These are phyloP conservation scores for Sclerotinia sclerotiorum DNA, from an alignment of 2,329 filamentous ascomycete species.

Conservation along the genomic window DNA sequence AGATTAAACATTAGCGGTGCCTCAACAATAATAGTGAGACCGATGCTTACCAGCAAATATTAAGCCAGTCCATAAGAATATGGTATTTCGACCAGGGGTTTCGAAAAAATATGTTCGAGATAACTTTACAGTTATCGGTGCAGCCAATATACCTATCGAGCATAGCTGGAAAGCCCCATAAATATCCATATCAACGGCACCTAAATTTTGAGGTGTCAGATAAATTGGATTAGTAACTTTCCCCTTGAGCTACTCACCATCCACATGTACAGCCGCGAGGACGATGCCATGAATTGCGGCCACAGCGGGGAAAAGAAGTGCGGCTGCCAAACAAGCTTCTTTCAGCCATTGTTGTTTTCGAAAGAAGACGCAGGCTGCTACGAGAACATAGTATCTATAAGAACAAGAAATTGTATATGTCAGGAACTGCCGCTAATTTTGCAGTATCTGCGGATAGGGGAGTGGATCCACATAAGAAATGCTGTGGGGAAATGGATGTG, in stretches of 20 bases:
- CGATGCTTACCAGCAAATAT: constrained; percentile 55
- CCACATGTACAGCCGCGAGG: constrained; percentile 57
- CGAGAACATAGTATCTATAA: constrained; percentile 60
- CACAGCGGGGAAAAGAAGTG: constrained; percentile 61
- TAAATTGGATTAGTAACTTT: not conserved
- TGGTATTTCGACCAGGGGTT: constrained; percentile 61
- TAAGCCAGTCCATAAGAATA: constrained; percentile 65
- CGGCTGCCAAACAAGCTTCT: constrained; percentile 62
- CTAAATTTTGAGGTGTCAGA: constrained; percentile 41
- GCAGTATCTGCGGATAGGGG: not conserved
- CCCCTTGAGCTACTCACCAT: constrained; percentile 47
- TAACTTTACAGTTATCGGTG: constrained; percentile 60
- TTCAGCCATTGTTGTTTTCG: constrained; percentile 61
- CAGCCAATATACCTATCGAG: constrained; percentile 63
- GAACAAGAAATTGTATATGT: not conserved
- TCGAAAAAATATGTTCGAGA: constrained; percentile 62
- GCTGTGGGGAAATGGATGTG: constrained; percentile 23
- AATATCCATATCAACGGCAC: constrained; percentile 65
- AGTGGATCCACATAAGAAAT: not conserved
- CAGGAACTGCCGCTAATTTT: not conserved
- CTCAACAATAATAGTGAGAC: not conserved
- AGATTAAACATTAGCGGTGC: constrained; percentile 13
- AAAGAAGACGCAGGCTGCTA: constrained; percentile 62
- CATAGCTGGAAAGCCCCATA: constrained; percentile 69
- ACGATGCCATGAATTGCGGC: constrained; percentile 64